These are phyloP conservation scores for Paramecium octaurelia DNA, from an alignment of 73 alveolate species.

Conservation along the genomic window DNA sequence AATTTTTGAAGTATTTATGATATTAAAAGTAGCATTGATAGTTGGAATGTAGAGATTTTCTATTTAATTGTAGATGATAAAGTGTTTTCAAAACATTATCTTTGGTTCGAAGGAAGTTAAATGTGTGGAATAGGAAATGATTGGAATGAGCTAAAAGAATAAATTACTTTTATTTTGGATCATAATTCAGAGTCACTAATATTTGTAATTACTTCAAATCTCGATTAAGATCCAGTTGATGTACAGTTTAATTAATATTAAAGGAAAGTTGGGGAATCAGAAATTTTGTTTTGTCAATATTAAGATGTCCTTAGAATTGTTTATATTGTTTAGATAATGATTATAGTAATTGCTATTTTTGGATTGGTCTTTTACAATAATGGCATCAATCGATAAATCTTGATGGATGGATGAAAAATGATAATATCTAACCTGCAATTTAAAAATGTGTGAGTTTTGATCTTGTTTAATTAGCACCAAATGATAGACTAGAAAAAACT, in stretches of 20 bases:
- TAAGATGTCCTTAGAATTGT: background rate
- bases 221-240: no score
- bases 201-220: background rate
- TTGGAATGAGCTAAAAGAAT: background rate
- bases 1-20: background rate
- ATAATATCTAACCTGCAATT: background rate
- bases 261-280: background rate
- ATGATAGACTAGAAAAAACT: background rate
- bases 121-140: background rate
- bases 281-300: background rate
- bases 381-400: background rate
- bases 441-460: background rate
- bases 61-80: background rate
- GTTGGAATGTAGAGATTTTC: background rate
- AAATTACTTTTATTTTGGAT: background rate
- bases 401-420: background rate
- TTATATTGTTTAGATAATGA: background rate
- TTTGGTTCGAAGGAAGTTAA: background rate
- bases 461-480: background rate
- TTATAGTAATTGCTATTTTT: background rate
- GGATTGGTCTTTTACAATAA: background rate
- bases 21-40: background rate
- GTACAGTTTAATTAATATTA: background rate
- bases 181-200: background rate
- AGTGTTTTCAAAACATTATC: background rate